phyloP scores from a whole-genome alignment of 352 stramenopile genomes.

The Phytophthora citrophthora region DNA sequence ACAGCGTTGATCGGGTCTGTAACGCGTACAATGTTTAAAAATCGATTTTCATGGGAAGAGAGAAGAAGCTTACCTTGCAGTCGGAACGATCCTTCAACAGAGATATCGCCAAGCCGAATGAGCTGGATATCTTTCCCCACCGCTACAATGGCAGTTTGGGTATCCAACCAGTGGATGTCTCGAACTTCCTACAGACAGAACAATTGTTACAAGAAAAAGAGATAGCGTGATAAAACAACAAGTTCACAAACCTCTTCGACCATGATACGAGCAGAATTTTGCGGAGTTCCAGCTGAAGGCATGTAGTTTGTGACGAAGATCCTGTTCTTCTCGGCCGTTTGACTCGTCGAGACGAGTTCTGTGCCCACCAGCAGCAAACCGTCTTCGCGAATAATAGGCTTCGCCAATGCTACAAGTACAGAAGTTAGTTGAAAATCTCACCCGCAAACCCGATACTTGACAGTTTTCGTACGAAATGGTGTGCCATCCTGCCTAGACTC shows the following conservation, averaged over 20 bases:
- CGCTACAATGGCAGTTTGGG: constrained; percentile 53
- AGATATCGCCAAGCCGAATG: constrained; percentile 44
- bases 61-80: constrained; percentile 39
- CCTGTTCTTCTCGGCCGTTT: constrained; percentile 41
- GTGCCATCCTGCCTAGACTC: constrained; percentile 35
- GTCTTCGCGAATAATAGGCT: constrained; percentile 79
- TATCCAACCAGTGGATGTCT: constrained; percentile 71
- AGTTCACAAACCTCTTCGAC: constrained; percentile 48
- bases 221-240: neutral
- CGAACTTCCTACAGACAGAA: constrained; percentile 63
- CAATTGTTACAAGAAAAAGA: constrained; percentile 1
- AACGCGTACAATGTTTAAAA: neutral
- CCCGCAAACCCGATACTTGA: neutral
- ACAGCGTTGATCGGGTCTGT: constrained; percentile 62
- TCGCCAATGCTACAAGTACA: constrained; percentile 60
- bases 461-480: constrained; percentile 44
- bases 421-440: constrained; percentile 1
- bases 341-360: constrained; percentile 30
- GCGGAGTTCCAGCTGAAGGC: constrained; percentile 11
- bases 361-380: constrained; percentile 76
- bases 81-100: constrained; percentile 29
- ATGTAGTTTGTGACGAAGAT: constrained; percentile 73
- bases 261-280: constrained; percentile 38
- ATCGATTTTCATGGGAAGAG: neutral
- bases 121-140: constrained; percentile 79